Base-by-base conservation (phyloP, 768 basidiomycete genomes). In the Heimioporus sp. region DNA sequence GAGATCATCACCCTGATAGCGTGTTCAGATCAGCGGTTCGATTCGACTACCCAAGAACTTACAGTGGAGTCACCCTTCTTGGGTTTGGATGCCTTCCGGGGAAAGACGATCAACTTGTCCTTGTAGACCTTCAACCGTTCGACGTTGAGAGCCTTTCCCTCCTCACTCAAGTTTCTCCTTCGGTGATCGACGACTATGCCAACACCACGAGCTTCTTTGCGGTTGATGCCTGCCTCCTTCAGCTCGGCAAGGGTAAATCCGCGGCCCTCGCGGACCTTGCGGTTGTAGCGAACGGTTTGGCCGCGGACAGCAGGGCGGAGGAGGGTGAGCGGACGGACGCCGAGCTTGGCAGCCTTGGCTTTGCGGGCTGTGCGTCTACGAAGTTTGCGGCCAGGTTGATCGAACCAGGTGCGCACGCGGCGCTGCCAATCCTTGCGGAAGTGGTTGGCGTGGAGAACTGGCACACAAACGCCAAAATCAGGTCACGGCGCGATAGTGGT, bases 391-490 rank as follows among this genome's bases (percentile, higher is more conserved):
- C 95, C 96, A 51, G 97, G 93, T 77, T 99, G 97, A 80, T 98
- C 90, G 72, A 98, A 98, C 95, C 95, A 94, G 69, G 92, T 96
- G 74, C 87, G 87, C 64, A 96, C 93, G 60, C 88, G 89, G 68
- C 86, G 82, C 75, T 98, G 96, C 95, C 95, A 98, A 73, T 98
- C 95, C 86, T 98, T 98, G 80, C 85, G 91, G 83, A 94, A 94
- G 73, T 97, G 93, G 76, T 94, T 94, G 64, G 74, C 81, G 77
- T 85, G 93, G 73, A 96, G 90, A 78, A 90, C 91, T 90, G 43
- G 52, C 43, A 57, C 31, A 54, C 31, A 17, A 10, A 31, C 32
- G 31, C 17, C 39, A 21, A 28, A 21, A 49, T 67, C 43, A 64
- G 60, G 38, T 24, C 5, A n/a, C 34, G 34, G 17, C 0, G 21